These are phyloP conservation scores for Sugiyamaella valdiviana DNA, from an alignment of 805 yeast species.

Conservation along the genomic window DNA sequence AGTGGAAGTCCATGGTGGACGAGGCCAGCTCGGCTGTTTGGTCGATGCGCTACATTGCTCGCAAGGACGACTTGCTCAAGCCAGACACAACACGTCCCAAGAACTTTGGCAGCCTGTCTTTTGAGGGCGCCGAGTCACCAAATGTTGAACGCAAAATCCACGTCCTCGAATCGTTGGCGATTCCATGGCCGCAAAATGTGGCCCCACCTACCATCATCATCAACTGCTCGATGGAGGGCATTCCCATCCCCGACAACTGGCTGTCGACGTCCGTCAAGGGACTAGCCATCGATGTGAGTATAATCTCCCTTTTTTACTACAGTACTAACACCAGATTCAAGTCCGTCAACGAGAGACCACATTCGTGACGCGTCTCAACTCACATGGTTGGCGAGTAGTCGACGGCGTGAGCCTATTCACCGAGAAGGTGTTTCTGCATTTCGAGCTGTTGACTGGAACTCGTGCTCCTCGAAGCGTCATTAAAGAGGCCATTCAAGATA, in stretches of 20 bases:
- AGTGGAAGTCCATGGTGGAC: constrained; percentile 7
- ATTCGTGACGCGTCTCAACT: neutral
- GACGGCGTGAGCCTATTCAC: neutral
- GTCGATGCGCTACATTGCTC: constrained; percentile 9
- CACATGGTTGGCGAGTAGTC: constrained; percentile 1
- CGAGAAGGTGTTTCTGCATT: neutral
- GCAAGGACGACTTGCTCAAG: neutral
- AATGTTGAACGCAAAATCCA: neutral
- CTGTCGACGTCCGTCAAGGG: constrained; percentile 6
- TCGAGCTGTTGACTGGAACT: constrained; percentile 3
- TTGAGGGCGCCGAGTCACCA: neutral
- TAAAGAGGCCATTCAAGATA: neutral
- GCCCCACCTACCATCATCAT: constrained; percentile 9
- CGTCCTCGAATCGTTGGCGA: constrained; percentile 1
- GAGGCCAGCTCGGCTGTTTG: constrained; percentile 4
- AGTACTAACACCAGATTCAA: neutral
- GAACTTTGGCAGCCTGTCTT: constrained; percentile 9
- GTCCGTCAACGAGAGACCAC: neutral
- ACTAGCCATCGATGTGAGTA: constrained; percentile 5
- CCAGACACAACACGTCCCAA: constrained; percentile 10
- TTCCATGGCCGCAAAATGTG: constrained; percentile 8
- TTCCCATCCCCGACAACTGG: constrained; percentile 4
- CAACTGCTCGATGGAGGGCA: constrained; percentile 1
- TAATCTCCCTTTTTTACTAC: too few species aligned
- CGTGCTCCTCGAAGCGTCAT: neutral